Base-by-base conservation (phyloP, 495 filamentous ascomycete species). In the Aspergillus biplanus region DNA sequence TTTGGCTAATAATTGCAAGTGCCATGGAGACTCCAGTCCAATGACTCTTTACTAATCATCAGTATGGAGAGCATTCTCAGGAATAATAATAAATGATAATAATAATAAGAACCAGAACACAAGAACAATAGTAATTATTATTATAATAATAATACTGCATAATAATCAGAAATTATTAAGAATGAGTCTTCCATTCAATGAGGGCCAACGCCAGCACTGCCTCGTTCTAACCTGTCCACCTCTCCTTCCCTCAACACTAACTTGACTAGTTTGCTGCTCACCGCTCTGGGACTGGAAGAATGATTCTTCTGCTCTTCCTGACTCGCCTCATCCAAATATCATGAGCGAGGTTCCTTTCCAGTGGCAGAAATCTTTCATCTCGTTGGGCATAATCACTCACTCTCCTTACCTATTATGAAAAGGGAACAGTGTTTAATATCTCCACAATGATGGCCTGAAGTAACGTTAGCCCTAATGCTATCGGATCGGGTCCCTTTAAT, bases 181-280 rank as follows among this genome's bases (percentile, higher is more conserved):
- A 31, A 39, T 39, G 37, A 55, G 21, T 7, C 0, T 31, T 16
- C n/a, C 12, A 2, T 9, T 52, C 59, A 56, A 55, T 62, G n/a
- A 56, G 27, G 44, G 8, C 15, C 32, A 48, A 31, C n/a, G 44
- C 44, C 53, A 70, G 68, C 65, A 70, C 68, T 70, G 68, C 68
- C 68, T 70, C 68, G 63, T 60, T 70, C 63, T 57, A 59, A 56
- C 42, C 50, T 49, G 46, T 56, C 62, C 47, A 53, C 47, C 65
- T 21, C 62, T 56, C 37, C 58, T 59, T 7, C 63, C 56, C 57
- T 56, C 57, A 60, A 37, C 27, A 32, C 62, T 58, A 64, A 65
- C 56, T 58, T 50, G 59, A 53, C 56, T 65, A 62, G 64, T 33
- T 42, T 58, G 13, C n/a, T 57, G 32, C 64, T 67, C 67, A 69